Evolutionary conservation across 441 rosid species (phyloP), one percentile per base, ranked within the genome.

Genomic region (Isatis lusitanica): DNA sequence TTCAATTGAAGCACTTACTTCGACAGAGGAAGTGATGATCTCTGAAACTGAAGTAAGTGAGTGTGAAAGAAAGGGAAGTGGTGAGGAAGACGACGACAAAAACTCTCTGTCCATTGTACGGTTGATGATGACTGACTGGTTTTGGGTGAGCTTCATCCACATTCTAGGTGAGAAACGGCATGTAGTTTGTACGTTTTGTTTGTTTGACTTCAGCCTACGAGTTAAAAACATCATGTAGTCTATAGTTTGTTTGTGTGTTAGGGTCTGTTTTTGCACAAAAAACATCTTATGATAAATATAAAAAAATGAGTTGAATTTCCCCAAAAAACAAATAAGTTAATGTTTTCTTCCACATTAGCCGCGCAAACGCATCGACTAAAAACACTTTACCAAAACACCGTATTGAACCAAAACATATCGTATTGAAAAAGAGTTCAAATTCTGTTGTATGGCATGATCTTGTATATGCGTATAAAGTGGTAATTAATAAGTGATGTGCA

Each of bases 51-150:
- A 73, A 73, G 69, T 28, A n/a, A 15, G 47, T 51, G 56, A 43
- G 18, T 31, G 17, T 9, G 36, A 63, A 31, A 47, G 70, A 36
- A 21, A 66, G 48, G 18, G 60, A 56, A 57, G 13, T 63, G 66
- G 66, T 16, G 42, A 36, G 33, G 65, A 64, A 73, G 58, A 73
- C 38, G 65, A 63, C 70, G 26, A 63, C 39, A 53, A 9, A 24
- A 55, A 15, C 11, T 63, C 64, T 40, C 42, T 57, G 43, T 35
- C 33, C 53, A 26, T 52, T 68, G 35, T 33, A 12, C 44, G 30
- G 47, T n/a, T 55, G 55, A 21, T 39, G 35, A 47, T 70, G 48
- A 57, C 60, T 46, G 65, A 57, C 62, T 57, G 40, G 4, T 57
- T 35, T 57, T 35, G 4, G 63, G 30, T 57, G 53, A 15, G 53